Evolutionary conservation across 352 stramenopile genomes (phyloP).

Genomic region (Pythium insidiosum): DNA sequence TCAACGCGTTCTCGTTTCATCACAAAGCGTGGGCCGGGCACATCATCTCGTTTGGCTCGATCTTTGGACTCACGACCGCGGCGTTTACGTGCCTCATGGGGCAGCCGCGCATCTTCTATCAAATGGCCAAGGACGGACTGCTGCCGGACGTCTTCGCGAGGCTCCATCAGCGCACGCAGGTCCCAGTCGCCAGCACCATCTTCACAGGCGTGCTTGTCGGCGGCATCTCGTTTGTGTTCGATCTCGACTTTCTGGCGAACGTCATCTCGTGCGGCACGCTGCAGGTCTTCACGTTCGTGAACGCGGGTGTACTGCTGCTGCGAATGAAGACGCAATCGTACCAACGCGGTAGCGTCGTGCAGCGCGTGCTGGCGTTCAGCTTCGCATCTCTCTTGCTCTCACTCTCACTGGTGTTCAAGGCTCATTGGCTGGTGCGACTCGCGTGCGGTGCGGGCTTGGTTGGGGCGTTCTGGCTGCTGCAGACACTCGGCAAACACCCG

Average conservation of each 20-base stretch:
- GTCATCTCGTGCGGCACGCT: conserved; percentile 89
- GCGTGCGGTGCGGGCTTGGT: conserved; percentile 23
- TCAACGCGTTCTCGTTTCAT: conserved; percentile 81
- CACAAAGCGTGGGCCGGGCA: conserved; percentile 58
- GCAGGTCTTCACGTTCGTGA: conserved; percentile 92
- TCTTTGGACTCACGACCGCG: conserved; percentile 87
- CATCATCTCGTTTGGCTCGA: conserved; percentile 88
- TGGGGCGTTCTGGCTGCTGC: conserved; percentile 37
- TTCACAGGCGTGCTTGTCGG: conserved; percentile 81
- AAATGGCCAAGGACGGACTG: conserved; percentile 85
- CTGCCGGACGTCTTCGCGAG: conserved; percentile 56
- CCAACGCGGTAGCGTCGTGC: conserved; percentile 27
- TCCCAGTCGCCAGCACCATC: conserved; percentile 78
- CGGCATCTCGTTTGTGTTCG: conserved; percentile 80
- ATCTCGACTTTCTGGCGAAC: conserved; percentile 88
- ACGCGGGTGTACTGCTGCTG: conserved; percentile 84
- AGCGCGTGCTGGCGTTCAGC: conserved; percentile 54
- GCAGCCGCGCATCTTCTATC: conserved; percentile 89
- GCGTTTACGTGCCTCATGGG: conserved; percentile 91
- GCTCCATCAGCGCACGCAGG: conserved; percentile 49
- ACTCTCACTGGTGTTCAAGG: conserved; percentile 58
- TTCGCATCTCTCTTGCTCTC: conserved; percentile 48
- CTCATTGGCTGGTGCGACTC: conserved; percentile 39
- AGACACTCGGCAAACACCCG: conserved; percentile 42
- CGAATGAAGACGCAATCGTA: conserved; percentile 39